These are phyloP conservation scores for Tetrapyrgos nigripes DNA, from an alignment of 1,284 basidiomycete species.

Conservation along the genomic window DNA sequence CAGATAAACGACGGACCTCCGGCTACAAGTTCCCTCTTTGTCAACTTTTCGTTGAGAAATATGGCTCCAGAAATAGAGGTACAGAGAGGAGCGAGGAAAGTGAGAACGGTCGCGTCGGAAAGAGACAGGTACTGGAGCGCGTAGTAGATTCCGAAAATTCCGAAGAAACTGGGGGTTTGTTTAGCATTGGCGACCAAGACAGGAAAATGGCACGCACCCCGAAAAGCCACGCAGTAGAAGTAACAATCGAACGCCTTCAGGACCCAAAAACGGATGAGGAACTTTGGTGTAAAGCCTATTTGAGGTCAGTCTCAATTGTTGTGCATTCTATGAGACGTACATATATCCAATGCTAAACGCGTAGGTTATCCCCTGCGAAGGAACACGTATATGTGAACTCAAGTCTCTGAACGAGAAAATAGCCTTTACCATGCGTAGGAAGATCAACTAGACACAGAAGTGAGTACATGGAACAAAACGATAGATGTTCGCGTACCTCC, in stretches of 20 bases:
- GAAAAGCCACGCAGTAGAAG: slow-evolving; percentile 57
- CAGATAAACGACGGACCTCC: slow-evolving; percentile 51
- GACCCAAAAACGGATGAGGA: slow-evolving; percentile 62
- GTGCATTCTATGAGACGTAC: slow-evolving; percentile 18
- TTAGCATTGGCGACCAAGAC: background rate
- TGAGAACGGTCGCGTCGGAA: slow-evolving; percentile 79
- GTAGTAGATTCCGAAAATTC: slow-evolving; percentile 73
- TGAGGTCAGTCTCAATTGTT: background rate
- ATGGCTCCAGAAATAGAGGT: slow-evolving; percentile 75
- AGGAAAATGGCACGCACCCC: slow-evolving; percentile 43
- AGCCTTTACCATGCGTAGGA: slow-evolving; percentile 25
- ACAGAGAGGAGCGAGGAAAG: slow-evolving; percentile 75
- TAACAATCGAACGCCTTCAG: slow-evolving; percentile 57
- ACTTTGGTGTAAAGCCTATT: slow-evolving; percentile 38
- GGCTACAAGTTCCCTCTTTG: slow-evolving; percentile 63
- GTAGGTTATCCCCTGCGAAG: slow-evolving; percentile 26
- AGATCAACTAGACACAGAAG: slow-evolving; percentile 16
- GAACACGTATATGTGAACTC: background rate
- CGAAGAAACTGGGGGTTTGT: slow-evolving; percentile 60
- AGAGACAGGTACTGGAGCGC: slow-evolving; percentile 73
- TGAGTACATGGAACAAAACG: background rate
- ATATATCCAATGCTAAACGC: slow-evolving; percentile 27
- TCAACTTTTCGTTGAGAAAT: slow-evolving; percentile 71
- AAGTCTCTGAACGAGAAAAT: background rate
- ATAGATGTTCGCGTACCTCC: slow-evolving; percentile 46